These are phyloP conservation scores for Chlorella sp. DNA, from an alignment of 139 green algal genomes.

Conservation along the genomic window DNA sequence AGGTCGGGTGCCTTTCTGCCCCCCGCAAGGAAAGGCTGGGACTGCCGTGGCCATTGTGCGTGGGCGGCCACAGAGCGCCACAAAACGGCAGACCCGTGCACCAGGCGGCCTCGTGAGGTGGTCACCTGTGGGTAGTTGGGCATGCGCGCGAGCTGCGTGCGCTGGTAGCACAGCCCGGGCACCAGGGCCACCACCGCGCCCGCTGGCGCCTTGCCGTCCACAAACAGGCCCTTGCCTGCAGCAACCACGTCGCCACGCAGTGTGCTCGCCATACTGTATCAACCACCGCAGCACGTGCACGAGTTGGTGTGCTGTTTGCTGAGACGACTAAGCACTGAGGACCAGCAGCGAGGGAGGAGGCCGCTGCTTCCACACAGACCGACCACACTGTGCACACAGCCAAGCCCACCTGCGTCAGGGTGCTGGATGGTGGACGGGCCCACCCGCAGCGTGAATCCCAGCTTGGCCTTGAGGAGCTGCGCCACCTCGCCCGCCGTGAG, in stretches of 20 bases:
- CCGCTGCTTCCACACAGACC: too few relatives aligned
- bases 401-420: neutral
- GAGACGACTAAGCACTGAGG: too few relatives aligned
- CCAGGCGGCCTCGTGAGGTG: too few relatives aligned
- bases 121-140: slow-evolving; percentile 31
- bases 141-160: slow-evolving; percentile 32
- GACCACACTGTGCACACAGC: too few relatives aligned
- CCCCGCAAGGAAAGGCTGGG: too few relatives aligned
- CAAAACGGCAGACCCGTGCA: neutral
- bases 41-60: too few relatives aligned
- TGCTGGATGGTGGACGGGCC: neutral
- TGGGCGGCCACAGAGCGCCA: too few relatives aligned
- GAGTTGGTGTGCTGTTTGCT: too few relatives aligned
- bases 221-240: slow-evolving; percentile 20
- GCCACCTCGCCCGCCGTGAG: neutral
- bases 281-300: too few relatives aligned
- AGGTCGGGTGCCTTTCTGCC: too few relatives aligned
- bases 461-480: neutral
- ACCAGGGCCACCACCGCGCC: slow-evolving; percentile 28
- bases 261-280: too few relatives aligned
- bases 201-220: slow-evolving; percentile 4
- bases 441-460: neutral
- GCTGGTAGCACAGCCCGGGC: slow-evolving; percentile 24
- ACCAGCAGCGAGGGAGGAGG: too few relatives aligned
- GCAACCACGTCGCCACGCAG: neutral